A percentile compares a stretch with the other conserved stretches of the same genome.
phyloP scores from a whole-genome alignment of 257 asterid species.

The Sherardia arvensis region DNA sequence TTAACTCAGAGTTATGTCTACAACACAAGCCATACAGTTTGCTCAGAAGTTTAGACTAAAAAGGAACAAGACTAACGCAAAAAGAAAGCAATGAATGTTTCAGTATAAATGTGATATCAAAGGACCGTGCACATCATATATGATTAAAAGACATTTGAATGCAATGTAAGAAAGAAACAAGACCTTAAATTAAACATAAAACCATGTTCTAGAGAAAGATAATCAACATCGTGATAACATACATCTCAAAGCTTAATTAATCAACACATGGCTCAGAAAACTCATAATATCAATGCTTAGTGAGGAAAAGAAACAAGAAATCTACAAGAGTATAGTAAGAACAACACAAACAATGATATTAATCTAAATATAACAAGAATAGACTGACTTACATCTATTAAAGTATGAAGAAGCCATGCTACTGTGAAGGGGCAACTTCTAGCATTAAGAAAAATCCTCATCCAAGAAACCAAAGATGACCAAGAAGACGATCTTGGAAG shows the following conservation, averaged over 20 bases:
- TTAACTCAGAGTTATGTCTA: background rate
- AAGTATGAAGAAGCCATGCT: constrained; percentile 14
- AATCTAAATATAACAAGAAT: background rate
- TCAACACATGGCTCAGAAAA: background rate
- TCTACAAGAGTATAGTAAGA: background rate
- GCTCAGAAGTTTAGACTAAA: background rate
- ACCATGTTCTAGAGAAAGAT: background rate
- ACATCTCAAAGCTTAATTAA: background rate
- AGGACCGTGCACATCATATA: background rate
- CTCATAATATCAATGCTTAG: background rate
- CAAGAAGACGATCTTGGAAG: constrained; percentile 18
- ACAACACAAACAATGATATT: background rate
- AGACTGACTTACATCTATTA: constrained; percentile 40
- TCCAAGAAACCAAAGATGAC: background rate
- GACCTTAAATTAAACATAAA: too few relatives aligned
- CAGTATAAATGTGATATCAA: background rate
- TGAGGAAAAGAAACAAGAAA: background rate
- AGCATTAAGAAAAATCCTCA: constrained; percentile 18
- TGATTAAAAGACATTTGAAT: too few relatives aligned
- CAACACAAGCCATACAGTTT: background rate
- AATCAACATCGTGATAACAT: background rate
- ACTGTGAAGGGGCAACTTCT: constrained; percentile 22
- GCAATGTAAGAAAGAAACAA: too few relatives aligned
- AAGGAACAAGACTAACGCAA: background rate
- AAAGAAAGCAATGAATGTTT: background rate